Evolutionary conservation across 2,329 filamentous ascomycete genomes (phyloP).

Genomic region (Venturia aucupariae): DNA sequence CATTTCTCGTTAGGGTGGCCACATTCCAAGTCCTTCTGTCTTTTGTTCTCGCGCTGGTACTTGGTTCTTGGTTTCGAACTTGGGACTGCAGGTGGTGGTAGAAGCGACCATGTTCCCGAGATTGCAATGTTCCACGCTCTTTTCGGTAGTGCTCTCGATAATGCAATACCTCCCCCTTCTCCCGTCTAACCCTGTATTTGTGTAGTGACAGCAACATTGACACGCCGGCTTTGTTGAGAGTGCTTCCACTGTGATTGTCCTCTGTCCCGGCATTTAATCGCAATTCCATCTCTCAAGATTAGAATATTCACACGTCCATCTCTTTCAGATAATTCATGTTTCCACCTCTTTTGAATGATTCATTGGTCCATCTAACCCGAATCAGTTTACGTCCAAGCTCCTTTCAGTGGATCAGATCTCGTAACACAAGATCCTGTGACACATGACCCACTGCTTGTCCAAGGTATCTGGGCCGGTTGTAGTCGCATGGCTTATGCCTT

Average conservation of each 20-base stretch:
- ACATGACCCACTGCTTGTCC: background rate
- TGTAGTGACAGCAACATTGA: background rate
- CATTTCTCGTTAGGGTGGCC: background rate
- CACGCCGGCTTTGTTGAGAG: background rate
- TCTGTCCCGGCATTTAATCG: background rate
- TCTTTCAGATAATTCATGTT: background rate
- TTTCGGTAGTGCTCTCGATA: background rate
- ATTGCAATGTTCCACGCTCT: background rate
- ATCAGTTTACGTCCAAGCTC: background rate
- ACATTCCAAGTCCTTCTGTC: background rate
- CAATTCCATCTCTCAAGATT: background rate
- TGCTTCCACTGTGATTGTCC: background rate
- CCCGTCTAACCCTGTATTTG: background rate
- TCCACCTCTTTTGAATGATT: background rate
- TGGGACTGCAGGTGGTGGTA: background rate
- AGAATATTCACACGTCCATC: background rate
- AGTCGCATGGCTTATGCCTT: background rate
- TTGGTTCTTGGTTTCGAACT: background rate
- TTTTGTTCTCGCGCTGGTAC: background rate
- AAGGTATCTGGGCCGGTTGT: background rate
- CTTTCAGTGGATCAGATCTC: background rate
- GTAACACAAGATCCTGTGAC: background rate
- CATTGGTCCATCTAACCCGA: background rate
- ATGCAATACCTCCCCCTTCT: background rate
- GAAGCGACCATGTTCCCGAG: background rate